Conservation (phyloP, 352 stramenopile species). For the Globisporangium takayamanum region DNA sequence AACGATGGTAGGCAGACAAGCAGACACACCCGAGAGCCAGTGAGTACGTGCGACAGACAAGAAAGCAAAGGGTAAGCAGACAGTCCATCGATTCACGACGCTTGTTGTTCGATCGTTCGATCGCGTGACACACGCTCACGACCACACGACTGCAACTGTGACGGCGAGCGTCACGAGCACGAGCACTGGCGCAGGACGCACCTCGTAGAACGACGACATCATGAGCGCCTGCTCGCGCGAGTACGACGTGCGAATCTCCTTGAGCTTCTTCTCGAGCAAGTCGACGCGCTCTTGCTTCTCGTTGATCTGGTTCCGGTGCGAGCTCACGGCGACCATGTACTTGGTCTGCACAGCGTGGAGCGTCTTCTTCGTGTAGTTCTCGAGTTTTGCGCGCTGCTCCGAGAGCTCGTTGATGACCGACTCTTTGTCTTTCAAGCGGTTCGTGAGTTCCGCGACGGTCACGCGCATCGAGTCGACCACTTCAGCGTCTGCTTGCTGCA, state of each 20-base stretch:
- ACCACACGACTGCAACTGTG: too few species aligned
- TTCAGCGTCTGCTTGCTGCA: conserved; percentile 53
- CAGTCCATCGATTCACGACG: too few species aligned
- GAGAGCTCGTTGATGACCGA: conserved; percentile 85
- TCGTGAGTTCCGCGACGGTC: conserved; percentile 73
- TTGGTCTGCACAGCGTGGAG: conserved; percentile 88
- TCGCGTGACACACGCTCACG: too few species aligned
- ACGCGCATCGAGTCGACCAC: conserved; percentile 68
- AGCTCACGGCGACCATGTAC: conserved; percentile 87
- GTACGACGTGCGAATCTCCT: conserved; percentile 70
- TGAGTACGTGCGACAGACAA: not conserved
- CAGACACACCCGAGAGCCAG: not conserved
- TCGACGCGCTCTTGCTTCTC: conserved; percentile 84
- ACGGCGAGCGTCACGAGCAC: too few species aligned
- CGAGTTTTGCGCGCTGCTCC: conserved; percentile 80
- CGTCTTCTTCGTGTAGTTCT: conserved; percentile 90
- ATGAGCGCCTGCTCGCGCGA: conserved; percentile 83
- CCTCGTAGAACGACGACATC: conserved; percentile 89
- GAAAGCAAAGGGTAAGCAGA: too few species aligned
- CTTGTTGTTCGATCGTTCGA: too few species aligned
- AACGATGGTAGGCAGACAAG: not conserved
- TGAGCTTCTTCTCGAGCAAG: conserved; percentile 84
- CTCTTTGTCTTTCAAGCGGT: conserved; percentile 85
- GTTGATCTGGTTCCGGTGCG: conserved; percentile 83
- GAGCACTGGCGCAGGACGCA: conserved; percentile 11